phyloP scores from a whole-genome alignment of 129 eudicot species.

The Glebionis coronaria region DNA sequence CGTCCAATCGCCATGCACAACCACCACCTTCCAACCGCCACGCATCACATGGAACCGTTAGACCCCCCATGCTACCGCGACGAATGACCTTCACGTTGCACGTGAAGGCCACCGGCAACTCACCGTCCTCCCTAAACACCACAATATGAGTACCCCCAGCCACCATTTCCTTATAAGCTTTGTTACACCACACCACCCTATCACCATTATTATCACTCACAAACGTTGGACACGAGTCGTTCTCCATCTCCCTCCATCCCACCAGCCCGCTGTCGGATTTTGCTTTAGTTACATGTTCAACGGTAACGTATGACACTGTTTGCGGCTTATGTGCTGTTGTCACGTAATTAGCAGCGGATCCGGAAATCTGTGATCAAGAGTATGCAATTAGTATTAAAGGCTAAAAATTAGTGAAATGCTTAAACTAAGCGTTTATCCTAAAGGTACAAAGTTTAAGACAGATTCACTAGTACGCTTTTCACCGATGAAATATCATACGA shows the following conservation, averaged over 20 bases:
- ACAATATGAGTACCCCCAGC: slow-evolving; percentile 32
- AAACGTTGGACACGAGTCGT: too few species aligned
- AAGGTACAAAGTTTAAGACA: too few species aligned
- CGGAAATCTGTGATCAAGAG: too few species aligned
- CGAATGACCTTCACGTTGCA: slow-evolving; percentile 63
- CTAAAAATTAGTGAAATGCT: too few species aligned
- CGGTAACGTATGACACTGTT: too few species aligned
- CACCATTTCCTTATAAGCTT: slow-evolving; percentile 49
- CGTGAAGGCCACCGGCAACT: slow-evolving; percentile 55
- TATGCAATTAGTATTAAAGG: too few species aligned
- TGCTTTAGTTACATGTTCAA: slow-evolving; percentile 55
- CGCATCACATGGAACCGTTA: slow-evolving; percentile 61
- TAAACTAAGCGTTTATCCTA: too few species aligned
- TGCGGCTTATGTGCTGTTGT: background rate
- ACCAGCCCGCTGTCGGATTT: slow-evolving; percentile 31
- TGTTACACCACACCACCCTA: slow-evolving; percentile 55
- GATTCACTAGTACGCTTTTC: too few species aligned
- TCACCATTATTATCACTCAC: slow-evolving; percentile 42
- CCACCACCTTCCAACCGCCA: slow-evolving; percentile 62
- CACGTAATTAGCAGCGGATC: too few species aligned
- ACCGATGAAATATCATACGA: too few species aligned
- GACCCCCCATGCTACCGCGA: slow-evolving; percentile 21
- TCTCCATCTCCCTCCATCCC: slow-evolving; percentile 43
- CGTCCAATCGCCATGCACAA: too few species aligned
- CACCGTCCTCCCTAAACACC: slow-evolving; percentile 42